Evolutionary conservation across 1,284 basidiomycete genomes (phyloP), one percentile per base, ranked within the genome.

Genomic region (Boletus smithii): DNA sequence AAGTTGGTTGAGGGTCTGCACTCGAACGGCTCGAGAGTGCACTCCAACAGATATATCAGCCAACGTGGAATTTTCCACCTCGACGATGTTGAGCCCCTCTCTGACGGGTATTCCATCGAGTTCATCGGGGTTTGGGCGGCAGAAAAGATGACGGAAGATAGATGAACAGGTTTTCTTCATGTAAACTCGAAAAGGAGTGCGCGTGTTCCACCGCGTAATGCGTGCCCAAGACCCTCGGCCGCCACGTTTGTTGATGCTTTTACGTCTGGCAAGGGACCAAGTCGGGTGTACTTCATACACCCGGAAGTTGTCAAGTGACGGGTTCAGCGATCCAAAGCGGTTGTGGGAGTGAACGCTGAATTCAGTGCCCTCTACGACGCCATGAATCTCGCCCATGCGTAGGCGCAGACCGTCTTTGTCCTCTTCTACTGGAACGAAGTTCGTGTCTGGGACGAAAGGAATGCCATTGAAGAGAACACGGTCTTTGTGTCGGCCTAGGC

Each of bases 331-430:
- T 20, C 75, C 75, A 17, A 66, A 67, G 49, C 69, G 71, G 59
- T 84, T 83, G 60, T 83, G 80, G 17, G 71, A 63, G 58, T 85
- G 80, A 22, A 85, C 47, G 30, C 72, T 75, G 50, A 85, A 74
- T 52, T 81, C 76, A 5, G 75, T 79, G 41, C 81, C 83, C 48
- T 76, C 72, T 14, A 74, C 72, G 18, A 85, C 67, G 0, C 83
- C 81, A 49, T 84, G 80, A 4, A 79, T 73, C 1, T 74, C 72
- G 4, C 83, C 84, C 30, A 76, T 73, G 34, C 75, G 74, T 36
- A 85, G 63, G 49, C 73, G 70, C 30, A 76, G 53, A 34, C 69
- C 64, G 10, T 71, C 66, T 41, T 68, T 68, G 35, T 72, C 66
- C 8, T 69, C 57, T 35, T 69, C 62, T 30, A 76, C 73, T 2